Evolutionary conservation across 345 rosid genomes (phyloP), one percentile per base, ranked within the genome.

Genomic region (Aquilaria sinensis): DNA sequence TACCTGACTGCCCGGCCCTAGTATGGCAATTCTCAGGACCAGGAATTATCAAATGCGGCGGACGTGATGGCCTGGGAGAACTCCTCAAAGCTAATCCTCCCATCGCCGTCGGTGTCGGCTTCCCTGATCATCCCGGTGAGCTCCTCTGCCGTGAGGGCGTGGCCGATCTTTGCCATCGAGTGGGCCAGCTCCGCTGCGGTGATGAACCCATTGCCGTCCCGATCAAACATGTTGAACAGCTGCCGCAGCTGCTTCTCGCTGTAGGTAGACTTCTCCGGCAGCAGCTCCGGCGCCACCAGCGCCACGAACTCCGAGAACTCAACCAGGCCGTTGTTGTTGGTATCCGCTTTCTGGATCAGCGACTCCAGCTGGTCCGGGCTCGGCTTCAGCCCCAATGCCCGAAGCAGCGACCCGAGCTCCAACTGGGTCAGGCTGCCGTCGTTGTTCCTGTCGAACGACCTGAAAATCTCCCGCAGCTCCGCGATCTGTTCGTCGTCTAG

Each of bases 91-190:
- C 79, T 82, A 45, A 94, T 94, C 70, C 86, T 70, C 0, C 99
- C 99, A 37, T 94, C 97, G 0, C 99, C 99, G 16, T 94, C 97
- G 1, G 82, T 77, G 64, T 94, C 99, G 0, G 97, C 99, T 68
- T 94, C 99, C 77, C 64, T 88, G 58, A 94, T 94, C 99, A 94
- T 94, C 65, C 90, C 99, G 0, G 90, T 82, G 68, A 94, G 67
- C 74, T 94, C 97, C 58, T 83, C 92, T 0, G 78, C 92, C 0
- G 93, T 88, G 59, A 91, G 78, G 0, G 89, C 86, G 43, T 91
- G 89, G n/a, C 96, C 96, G 6, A 88, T 70, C 73, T 75, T 86
- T 0, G 97, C 96, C 97, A 88, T 91, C 0, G 96, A 85, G 65
- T 88, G 93, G 4, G 96, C 93, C 72, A 91, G 71, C 68, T 91